phyloP scores from a whole-genome alignment of 805 yeast genomes.

The Hanseniaspora nectarophila region DNA sequence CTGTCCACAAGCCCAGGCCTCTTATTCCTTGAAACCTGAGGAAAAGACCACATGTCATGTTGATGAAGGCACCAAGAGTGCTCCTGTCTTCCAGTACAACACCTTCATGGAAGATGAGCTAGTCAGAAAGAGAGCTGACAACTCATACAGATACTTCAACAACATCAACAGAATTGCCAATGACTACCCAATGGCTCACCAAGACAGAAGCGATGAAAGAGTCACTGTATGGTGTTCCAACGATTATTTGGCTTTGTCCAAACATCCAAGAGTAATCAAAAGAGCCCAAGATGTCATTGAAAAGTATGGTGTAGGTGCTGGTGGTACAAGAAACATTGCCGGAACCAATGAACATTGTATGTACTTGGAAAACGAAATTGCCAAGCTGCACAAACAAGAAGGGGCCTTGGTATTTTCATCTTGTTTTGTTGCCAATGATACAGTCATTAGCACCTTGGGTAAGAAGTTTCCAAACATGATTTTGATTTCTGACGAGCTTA shows the following conservation, averaged over 20 bases:
- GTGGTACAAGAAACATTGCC: conserved; percentile 97
- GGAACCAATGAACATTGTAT: conserved; percentile 93
- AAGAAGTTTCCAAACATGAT: conserved; percentile 82
- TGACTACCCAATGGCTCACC: conserved; percentile 89
- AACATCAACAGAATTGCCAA: conserved; percentile 90
- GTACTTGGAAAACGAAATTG: conserved; percentile 70
- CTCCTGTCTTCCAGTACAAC: conserved; percentile 50
- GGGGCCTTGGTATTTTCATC: conserved; percentile 92
- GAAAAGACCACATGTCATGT: conserved; percentile 22
- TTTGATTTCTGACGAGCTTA: conserved; percentile 80
- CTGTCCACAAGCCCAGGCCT: conserved; percentile 26
- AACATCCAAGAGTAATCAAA: conserved; percentile 56
- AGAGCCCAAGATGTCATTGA: conserved; percentile 72
- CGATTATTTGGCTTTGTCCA: conserved; percentile 93
- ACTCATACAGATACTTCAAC: conserved; percentile 90
- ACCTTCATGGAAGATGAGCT: conserved; percentile 59
- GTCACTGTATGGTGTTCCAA: conserved; percentile 99
- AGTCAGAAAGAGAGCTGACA: conserved; percentile 65
- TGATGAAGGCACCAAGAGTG: conserved; percentile 28
- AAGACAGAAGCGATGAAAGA: conserved; percentile 58
- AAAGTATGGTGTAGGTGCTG: conserved; percentile 95
- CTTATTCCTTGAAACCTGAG: conserved; percentile 26
- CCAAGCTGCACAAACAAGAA: conserved; percentile 85
- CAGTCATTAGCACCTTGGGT: conserved; percentile 80
- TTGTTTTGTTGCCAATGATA: conserved; percentile 94